Percentiles rank a stretch among this genome's conserved stretches.
These are phyloP conservation scores for Eutrema heterophyllum DNA, from an alignment of 345 rosid species.

Conservation along the genomic window DNA sequence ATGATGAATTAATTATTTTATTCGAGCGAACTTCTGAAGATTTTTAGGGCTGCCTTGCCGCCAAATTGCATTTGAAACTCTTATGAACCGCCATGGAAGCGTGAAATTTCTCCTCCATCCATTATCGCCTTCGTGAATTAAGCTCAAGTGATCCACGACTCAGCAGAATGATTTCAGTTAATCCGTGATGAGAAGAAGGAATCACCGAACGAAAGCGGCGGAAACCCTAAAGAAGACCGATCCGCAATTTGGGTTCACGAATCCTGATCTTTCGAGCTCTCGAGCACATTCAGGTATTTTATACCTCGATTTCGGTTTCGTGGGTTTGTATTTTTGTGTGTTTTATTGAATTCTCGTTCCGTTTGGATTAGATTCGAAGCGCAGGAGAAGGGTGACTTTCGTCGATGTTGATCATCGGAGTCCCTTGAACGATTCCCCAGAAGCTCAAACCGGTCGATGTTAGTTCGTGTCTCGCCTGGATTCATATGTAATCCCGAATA, in stretches of 20 bases:
- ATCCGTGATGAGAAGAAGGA: constrained; percentile 19
- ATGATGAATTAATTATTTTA: background rate
- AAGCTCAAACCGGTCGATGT: constrained; percentile 4
- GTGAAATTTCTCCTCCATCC: background rate
- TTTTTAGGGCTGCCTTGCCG: constrained; percentile 18
- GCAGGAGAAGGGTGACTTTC: constrained; percentile 37
- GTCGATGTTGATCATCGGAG: constrained; percentile 23
- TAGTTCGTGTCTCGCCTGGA: background rate
- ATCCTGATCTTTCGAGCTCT: constrained; percentile 20
- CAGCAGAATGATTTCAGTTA: background rate
- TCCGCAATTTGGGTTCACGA: background rate
- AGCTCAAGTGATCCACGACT: background rate
- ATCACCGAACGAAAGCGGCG: background rate
- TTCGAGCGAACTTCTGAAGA: background rate
- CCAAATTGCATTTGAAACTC: constrained; percentile 15
- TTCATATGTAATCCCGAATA: background rate
- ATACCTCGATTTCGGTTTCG: background rate
- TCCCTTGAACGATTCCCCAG: constrained; percentile 11
- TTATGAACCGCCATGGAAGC: constrained; percentile 13
- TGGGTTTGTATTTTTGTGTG: background rate
- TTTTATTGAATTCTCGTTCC: background rate
- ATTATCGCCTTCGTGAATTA: background rate
- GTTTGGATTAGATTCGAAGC: constrained; percentile 31
- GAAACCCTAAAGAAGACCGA: constrained; percentile 14
- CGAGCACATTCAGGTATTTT: constrained; percentile 9